These are phyloP conservation scores for Hamamelis virginiana DNA, from an alignment of 164 flowering plant genomes.

Conservation along the genomic window DNA sequence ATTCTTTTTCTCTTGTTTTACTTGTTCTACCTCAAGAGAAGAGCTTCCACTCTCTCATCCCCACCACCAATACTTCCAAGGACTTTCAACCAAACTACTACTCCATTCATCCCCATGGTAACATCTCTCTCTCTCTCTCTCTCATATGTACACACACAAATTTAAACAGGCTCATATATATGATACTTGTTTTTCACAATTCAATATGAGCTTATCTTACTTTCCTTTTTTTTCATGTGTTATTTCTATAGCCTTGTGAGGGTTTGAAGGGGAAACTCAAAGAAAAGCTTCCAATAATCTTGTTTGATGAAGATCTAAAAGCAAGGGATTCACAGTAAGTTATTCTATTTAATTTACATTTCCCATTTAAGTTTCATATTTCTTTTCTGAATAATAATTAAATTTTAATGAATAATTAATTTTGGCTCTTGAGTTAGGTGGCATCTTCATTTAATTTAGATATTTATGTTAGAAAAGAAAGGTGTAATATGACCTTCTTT, in stretches of 20 bases:
- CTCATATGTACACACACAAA: conserved; percentile 3
- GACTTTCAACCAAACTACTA: conserved; percentile 24
- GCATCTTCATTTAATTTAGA: too few species aligned
- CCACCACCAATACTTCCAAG: conserved; percentile 35
- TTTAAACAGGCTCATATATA: neutral
- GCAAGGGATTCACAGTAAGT: conserved; percentile 69
- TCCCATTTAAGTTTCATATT: too few species aligned
- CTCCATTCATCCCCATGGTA: conserved; percentile 35
- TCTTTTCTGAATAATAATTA: too few species aligned
- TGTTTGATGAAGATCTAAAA: conserved; percentile 59
- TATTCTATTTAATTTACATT: neutral
- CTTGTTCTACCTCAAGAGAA: conserved; percentile 81
- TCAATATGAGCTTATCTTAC: too few species aligned
- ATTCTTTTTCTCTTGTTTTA: conserved; percentile 72
- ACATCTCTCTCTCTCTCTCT: conserved; percentile 17
- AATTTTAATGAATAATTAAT: too few species aligned
- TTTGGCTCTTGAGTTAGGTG: too few species aligned
- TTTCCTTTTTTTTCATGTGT: conserved; percentile 2
- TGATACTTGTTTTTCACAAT: neutral
- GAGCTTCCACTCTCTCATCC: conserved; percentile 39
- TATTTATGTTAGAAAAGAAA: too few species aligned
- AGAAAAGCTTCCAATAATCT: conserved; percentile 53
- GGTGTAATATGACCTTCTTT: too few species aligned
- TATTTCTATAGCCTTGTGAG: conserved; percentile 37
- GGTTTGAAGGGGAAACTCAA: conserved; percentile 53